Evolutionary conservation across 108 stramenopile species (phyloP), one percentile per base, ranked within the genome.

Genomic region (Seminavis robusta): DNA sequence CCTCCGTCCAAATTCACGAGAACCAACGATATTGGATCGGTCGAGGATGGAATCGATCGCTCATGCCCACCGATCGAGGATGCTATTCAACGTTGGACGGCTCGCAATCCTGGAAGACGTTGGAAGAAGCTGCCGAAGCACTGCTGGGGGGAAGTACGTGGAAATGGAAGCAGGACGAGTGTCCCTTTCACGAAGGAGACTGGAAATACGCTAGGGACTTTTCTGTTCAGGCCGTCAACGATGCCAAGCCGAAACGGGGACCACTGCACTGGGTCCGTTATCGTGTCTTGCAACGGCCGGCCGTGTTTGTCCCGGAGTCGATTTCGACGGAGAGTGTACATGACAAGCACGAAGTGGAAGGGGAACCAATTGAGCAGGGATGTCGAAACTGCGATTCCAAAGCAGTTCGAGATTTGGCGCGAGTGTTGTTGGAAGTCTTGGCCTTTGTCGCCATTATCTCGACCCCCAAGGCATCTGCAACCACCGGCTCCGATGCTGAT

Each of bases 21-120:
- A 83, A 83, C 45, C 78, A 83, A 34, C 66, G 82, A 2, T 62
- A 65, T 17, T 83, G 82, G 82, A 61, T 83, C 0, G 82, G 82
- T 24, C 63, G 73, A 5, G 82, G 82, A 20, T 83, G 77, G 47
- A 66, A 72, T 24, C 71, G 67, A 27, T 77, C 77, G 9, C 65
- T 83, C 5, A 33, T 83, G 13, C 82, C 82, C 8, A 83, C 63
- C 40, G 82, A 83, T 32, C 57, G 78, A 21, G 78, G 74, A 32
- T 52, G 70, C 1, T 83, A 37, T 34, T 74, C 82, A 0, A 66
- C 78, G 7, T 15, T 59, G 16, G 82, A 83, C 61, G 82, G 82
- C 1, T 63, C 69, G 17, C 23, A 70, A 2, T 73, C 57, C 24
- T 79, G 76, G 77, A 83, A 77, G 53, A 65, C 78, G 6, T 15